phyloP scores from a whole-genome alignment of 108 stramenopile genomes.

The Cyclotella cryptica region DNA sequence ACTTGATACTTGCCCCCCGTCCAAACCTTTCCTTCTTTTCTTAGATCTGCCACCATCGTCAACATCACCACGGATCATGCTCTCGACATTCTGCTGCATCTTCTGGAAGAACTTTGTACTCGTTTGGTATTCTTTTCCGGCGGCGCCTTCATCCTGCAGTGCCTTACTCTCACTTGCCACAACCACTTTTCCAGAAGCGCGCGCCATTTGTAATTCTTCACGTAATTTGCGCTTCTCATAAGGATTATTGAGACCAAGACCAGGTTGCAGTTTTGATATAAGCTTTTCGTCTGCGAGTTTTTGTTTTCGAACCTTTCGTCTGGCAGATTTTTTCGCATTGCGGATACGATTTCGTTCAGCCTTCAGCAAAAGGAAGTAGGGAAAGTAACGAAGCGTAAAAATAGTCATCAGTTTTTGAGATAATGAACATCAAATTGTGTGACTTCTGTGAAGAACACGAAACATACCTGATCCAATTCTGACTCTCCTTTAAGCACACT shows the following conservation, averaged over 20 bases:
- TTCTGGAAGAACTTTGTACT: slow-evolving; percentile 91
- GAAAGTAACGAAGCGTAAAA: neutral
- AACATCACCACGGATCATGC: slow-evolving; percentile 55
- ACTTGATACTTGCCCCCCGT: slow-evolving; percentile 25
- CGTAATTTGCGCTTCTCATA: slow-evolving; percentile 92
- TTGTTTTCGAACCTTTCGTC: slow-evolving; percentile 90
- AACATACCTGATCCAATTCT: slow-evolving; percentile 76
- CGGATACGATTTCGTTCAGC: slow-evolving; percentile 91
- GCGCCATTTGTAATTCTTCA: slow-evolving; percentile 86
- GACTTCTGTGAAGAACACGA: neutral
- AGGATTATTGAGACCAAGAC: slow-evolving; percentile 94
- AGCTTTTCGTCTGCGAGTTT: slow-evolving; percentile 90
- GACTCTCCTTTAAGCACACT: slow-evolving; percentile 87
- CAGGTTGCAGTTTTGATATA: slow-evolving; percentile 89
- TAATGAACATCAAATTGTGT: neutral
- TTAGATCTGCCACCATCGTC: slow-evolving; percentile 36
- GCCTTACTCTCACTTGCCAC: slow-evolving; percentile 55
- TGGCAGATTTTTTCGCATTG: slow-evolving; percentile 87
- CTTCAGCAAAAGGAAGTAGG: slow-evolving; percentile 22
- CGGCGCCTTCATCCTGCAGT: slow-evolving; percentile 64
- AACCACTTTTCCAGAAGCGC: slow-evolving; percentile 83
- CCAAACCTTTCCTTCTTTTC: slow-evolving; percentile 46
- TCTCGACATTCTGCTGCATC: slow-evolving; percentile 86
- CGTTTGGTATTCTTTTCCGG: slow-evolving; percentile 75
- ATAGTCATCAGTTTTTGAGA: neutral